Conservation (phyloP, 2,329 filamentous ascomycete species). For the Fusarium penzigii region DNA sequence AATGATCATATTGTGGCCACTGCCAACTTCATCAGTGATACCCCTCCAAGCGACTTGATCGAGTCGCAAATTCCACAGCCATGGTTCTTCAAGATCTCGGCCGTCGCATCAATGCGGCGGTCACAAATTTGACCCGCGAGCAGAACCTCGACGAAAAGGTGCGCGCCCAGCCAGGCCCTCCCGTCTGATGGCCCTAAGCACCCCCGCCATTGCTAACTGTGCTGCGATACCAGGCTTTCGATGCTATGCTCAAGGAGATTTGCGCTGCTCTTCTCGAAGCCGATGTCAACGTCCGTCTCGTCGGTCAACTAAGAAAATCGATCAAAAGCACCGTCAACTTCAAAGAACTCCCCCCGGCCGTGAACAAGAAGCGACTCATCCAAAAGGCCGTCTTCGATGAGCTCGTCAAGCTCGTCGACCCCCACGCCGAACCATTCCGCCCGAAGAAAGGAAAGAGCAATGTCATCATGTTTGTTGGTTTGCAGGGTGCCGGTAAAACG, state of each 20-base stretch:
- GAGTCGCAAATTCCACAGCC: constrained; percentile 26
- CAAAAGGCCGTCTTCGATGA: constrained; percentile 98
- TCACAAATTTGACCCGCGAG: constrained; percentile 88
- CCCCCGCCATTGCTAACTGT: neutral
- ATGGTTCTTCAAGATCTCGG: constrained; percentile 99
- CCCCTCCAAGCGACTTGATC: constrained; percentile 20
- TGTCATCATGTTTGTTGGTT: constrained; percentile 98
- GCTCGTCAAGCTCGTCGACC: constrained; percentile 91
- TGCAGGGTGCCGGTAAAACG: constrained; percentile 97
- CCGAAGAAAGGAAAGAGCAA: constrained; percentile 95
- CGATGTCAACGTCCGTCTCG: constrained; percentile 95
- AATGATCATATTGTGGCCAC: constrained; percentile 24
- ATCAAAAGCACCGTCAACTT: constrained; percentile 93
- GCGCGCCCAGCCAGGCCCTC: constrained; percentile 23
- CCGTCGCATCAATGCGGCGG: constrained; percentile 95
- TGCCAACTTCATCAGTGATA: constrained; percentile 22
- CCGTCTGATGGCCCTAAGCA: constrained; percentile 6
- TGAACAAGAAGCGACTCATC: constrained; percentile 98
- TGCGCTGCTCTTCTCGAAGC: constrained; percentile 93
- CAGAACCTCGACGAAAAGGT: constrained; percentile 97
- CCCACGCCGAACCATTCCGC: constrained; percentile 92
- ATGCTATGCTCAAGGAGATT: constrained; percentile 98
- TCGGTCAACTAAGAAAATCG: constrained; percentile 86
- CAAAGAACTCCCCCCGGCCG: constrained; percentile 83
- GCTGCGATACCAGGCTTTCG: constrained; percentile 69